phyloP scores from a whole-genome alignment of 805 yeast species.

The Kuraishia cidri region DNA sequence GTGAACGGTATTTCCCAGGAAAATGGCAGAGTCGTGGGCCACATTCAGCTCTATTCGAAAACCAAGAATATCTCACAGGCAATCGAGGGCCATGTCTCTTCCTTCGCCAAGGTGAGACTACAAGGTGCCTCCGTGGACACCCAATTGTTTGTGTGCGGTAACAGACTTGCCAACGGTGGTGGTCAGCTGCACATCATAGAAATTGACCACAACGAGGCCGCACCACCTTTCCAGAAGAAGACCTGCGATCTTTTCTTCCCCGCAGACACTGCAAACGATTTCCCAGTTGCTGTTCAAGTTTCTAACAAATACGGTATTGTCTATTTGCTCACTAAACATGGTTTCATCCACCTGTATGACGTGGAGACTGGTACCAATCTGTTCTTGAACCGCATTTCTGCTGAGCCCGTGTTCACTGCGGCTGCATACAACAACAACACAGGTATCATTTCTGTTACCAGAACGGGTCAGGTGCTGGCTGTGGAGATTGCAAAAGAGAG shows the following conservation, averaged over 20 bases:
- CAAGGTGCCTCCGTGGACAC: slow-evolving; percentile 71
- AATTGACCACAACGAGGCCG: slow-evolving; percentile 85
- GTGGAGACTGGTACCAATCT: slow-evolving; percentile 86
- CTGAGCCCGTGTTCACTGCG: slow-evolving; percentile 92
- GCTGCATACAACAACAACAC: slow-evolving; percentile 58
- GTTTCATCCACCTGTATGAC: slow-evolving; percentile 93
- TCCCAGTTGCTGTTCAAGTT: slow-evolving; percentile 89
- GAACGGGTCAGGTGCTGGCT: slow-evolving; percentile 89
- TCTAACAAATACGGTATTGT: slow-evolving; percentile 80
- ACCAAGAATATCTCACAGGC: slow-evolving; percentile 91
- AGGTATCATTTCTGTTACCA: slow-evolving; percentile 90
- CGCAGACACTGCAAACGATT: slow-evolving; percentile 91
- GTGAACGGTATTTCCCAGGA: slow-evolving; percentile 93
- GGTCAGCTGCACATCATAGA: slow-evolving; percentile 89
- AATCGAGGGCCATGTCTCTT: slow-evolving; percentile 95
- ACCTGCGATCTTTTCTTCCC: slow-evolving; percentile 93
- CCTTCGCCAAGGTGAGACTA: slow-evolving; percentile 69
- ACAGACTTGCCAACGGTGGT: slow-evolving; percentile 70
- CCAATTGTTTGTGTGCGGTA: slow-evolving; percentile 88
- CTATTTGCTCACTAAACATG: slow-evolving; percentile 88
- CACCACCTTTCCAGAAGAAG: slow-evolving; percentile 82
- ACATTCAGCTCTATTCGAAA: slow-evolving; percentile 85
- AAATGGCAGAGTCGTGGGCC: slow-evolving; percentile 91
- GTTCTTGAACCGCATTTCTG: slow-evolving; percentile 93
- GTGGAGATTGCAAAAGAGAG: slow-evolving; percentile 82